phyloP scores from a whole-genome alignment of 495 filamentous ascomycete genomes.

The Entonaema liquescens region DNA sequence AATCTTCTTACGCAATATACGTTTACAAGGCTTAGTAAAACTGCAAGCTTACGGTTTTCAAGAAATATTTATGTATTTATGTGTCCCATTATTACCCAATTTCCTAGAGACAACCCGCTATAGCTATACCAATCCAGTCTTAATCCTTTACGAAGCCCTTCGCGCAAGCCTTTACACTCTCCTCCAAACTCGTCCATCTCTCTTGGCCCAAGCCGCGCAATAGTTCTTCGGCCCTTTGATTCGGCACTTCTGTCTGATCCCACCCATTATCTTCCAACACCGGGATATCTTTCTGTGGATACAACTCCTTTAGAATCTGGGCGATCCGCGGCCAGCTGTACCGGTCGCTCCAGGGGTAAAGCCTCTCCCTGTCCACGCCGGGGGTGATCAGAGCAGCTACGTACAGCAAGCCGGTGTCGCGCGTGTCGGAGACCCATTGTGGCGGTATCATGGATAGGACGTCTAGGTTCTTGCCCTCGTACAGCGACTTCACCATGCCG shows the following conservation, averaged over 20 bases:
- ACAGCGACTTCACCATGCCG: slow-evolving; percentile 48
- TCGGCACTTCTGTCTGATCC: slow-evolving; percentile 49
- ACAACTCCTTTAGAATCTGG: slow-evolving; percentile 45
- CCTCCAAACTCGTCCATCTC: slow-evolving; percentile 48
- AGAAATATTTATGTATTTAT: not conserved
- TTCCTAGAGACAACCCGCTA: too few species aligned
- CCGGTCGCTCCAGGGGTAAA: slow-evolving; percentile 46
- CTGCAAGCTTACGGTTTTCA: not conserved
- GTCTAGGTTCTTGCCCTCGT: slow-evolving; percentile 40
- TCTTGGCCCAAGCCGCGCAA: slow-evolving; percentile 45
- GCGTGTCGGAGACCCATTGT: slow-evolving; percentile 49
- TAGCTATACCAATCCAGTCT: not conserved
- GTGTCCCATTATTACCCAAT: not conserved
- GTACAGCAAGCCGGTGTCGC: slow-evolving; percentile 45
- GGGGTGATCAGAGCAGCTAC: slow-evolving; percentile 45
- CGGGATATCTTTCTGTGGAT: slow-evolving; percentile 42
- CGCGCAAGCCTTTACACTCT: slow-evolving; percentile 43
- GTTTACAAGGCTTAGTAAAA: not conserved
- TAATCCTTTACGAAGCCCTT: slow-evolving; percentile 3
- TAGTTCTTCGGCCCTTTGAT: slow-evolving; percentile 43
- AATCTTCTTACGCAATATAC: not conserved
- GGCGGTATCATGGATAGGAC: slow-evolving; percentile 35
- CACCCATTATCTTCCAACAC: slow-evolving; percentile 40
- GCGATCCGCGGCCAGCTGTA: slow-evolving; percentile 47
- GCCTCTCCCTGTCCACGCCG: slow-evolving; percentile 43